Percentiles rank a stretch among this genome's conserved stretches.
Conservation (phyloP, 371 early-diverging fungal species). For the Blastocladiella emersonii region DNA sequence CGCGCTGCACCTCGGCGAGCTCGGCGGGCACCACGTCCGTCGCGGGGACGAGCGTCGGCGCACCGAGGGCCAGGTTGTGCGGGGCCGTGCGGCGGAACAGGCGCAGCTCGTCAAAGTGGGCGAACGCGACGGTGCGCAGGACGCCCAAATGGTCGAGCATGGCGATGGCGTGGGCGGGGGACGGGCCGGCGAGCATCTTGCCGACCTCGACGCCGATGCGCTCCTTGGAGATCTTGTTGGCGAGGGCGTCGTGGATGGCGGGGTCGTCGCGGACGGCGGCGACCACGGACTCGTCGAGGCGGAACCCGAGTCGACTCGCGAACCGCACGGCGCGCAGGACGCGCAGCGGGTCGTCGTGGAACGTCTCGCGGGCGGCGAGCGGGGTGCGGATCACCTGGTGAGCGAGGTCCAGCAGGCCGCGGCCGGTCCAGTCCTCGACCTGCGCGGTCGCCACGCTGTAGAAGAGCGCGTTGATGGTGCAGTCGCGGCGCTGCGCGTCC, state of each 20-base stretch:
- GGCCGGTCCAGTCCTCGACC: constrained; percentile 87
- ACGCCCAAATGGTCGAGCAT: constrained; percentile 3
- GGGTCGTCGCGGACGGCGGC: constrained; percentile 37
- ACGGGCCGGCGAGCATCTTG: constrained; percentile 73
- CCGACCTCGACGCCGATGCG: constrained; percentile 88
- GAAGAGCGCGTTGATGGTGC: constrained; percentile 96
- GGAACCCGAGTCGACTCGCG: constrained; percentile 76
- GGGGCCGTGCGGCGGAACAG: too few species aligned
- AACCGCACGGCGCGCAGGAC: constrained; percentile 94
- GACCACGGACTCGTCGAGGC: constrained; percentile 52
- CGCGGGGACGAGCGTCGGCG: too few species aligned
- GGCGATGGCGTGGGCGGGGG: constrained; percentile 6
- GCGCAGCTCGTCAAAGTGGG: neutral
- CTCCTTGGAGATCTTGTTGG: constrained; percentile 83
- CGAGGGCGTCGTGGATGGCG: constrained; percentile 50
- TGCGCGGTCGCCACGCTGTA: constrained; percentile 81
- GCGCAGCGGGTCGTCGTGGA: constrained; percentile 96
- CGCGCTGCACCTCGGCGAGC: neutral
- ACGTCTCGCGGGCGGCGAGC: constrained; percentile 78
- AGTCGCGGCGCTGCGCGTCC: constrained; percentile 95
- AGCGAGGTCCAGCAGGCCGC: constrained; percentile 62
- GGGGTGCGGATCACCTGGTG: constrained; percentile 80
- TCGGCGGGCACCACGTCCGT: neutral
- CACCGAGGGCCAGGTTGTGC: too few species aligned
- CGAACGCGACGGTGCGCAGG: neutral